Evolutionary conservation across 257 asterid genomes (phyloP).

Genomic region (Coffea canephora): DNA sequence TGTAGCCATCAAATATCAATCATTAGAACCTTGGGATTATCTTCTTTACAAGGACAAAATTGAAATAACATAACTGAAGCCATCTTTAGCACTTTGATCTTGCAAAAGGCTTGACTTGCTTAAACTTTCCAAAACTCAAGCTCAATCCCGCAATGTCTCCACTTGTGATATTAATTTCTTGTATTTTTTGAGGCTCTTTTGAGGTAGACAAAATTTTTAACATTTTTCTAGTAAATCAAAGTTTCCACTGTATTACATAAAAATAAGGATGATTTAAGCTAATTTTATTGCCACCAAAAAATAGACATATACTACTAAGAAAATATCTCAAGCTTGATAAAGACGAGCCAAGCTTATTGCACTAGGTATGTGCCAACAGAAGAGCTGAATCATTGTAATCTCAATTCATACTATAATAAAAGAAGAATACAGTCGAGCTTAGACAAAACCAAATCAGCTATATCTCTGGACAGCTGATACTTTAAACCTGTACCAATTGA

Average conservation of each 20-base stretch:
- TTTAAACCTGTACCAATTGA: not conserved
- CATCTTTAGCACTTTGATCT: not conserved
- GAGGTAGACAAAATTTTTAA: not conserved
- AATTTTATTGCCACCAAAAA: not conserved
- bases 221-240: not conserved
- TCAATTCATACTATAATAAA: not conserved
- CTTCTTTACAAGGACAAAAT: not conserved
- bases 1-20: not conserved
- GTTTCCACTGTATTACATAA: not conserved
- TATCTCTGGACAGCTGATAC: not conserved
- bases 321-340: not conserved
- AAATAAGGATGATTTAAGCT: not conserved
- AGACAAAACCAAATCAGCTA: not conserved
- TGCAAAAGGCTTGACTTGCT: not conserved
- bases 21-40: not conserved
- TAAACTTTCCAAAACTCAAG: not conserved
- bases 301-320: not conserved
- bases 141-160: not conserved
- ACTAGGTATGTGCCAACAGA: not conserved
- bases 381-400: not conserved
- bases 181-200: not conserved
- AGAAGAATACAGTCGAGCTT: not conserved
- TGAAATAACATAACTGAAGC: not conserved
- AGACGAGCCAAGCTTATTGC: not conserved
- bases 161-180: not conserved